phyloP scores from a whole-genome alignment of 495 filamentous ascomycete species.

The Podospora sp. region DNA sequence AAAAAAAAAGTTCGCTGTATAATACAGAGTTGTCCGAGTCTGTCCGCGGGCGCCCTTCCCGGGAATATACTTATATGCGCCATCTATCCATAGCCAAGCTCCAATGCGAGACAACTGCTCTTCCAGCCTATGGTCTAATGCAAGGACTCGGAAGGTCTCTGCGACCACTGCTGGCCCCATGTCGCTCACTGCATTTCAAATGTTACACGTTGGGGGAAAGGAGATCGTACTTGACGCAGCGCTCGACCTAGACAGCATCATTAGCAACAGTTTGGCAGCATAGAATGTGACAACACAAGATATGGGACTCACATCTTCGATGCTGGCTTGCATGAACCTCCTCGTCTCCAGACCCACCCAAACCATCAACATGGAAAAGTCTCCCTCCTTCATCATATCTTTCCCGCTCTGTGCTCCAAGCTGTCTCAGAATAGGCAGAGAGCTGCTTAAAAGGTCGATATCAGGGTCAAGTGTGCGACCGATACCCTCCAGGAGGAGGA shows the following conservation, averaged over 20 bases:
- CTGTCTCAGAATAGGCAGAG: constrained; percentile 87
- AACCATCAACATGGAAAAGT: constrained; percentile 90
- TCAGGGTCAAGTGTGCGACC: constrained; percentile 83
- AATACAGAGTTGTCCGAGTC: not conserved
- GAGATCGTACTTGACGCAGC: constrained; percentile 58
- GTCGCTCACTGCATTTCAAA: not conserved
- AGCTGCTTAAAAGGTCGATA: constrained; percentile 82
- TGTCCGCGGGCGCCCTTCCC: not conserved
- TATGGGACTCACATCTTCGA: constrained; percentile 70
- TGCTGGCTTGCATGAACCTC: constrained; percentile 81
- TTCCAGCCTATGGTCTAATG: too few species aligned
- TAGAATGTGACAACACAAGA: not conserved
- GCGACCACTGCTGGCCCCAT: not conserved
- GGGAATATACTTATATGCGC: not conserved
- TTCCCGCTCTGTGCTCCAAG: constrained; percentile 78
- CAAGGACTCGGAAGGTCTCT: too few species aligned
- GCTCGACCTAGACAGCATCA: constrained; percentile 57
- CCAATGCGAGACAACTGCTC: not conserved
- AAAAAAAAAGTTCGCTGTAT: not conserved
- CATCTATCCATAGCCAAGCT: not conserved
- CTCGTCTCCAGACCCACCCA: constrained; percentile 92
- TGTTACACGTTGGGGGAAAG: constrained; percentile 64
- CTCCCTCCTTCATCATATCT: constrained; percentile 67
- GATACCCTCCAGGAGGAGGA: constrained; percentile 92
- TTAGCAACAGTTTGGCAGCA: constrained; percentile 24